Evolutionary conservation across 495 filamentous ascomycete species (phyloP).

Genomic region (Pseudomonodictys pantanalensis): DNA sequence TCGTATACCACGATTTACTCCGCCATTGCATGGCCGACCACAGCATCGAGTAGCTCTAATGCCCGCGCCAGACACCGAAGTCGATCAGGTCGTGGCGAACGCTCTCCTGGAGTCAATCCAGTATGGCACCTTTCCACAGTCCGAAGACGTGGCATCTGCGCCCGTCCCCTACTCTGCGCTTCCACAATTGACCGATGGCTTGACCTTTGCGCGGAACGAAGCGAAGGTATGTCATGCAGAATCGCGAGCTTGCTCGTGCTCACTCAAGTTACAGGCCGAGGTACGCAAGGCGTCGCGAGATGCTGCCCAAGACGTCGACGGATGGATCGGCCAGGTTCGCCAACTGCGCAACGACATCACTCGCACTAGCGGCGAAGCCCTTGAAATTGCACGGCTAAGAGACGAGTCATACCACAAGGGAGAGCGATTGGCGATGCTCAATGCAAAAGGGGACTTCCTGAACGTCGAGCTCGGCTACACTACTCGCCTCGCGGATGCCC

Average conservation of each 20-base stretch:
- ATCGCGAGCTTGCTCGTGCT: background rate
- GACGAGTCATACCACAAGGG: no score
- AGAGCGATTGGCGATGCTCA: no score
- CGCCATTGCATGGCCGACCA: constrained; percentile 4
- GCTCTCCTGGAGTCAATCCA: constrained; percentile 70
- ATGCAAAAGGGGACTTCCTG: constrained; percentile 67
- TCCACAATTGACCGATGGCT: constrained; percentile 59
- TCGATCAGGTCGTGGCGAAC: constrained; percentile 53
- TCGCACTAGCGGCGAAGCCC: constrained; percentile 65
- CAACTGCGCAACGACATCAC: constrained; percentile 80
- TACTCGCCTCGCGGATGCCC: constrained; percentile 57
- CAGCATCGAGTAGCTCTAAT: constrained; percentile 9
- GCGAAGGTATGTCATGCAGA: constrained; percentile 58
- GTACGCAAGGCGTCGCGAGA: constrained; percentile 70
- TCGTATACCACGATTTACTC: background rate
- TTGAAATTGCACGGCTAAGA: constrained; percentile 69
- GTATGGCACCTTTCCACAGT: constrained; percentile 69
- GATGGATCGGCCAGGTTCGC: constrained; percentile 80
- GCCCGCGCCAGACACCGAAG: constrained; percentile 29
- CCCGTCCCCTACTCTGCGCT: constrained; percentile 58
- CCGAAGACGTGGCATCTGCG: constrained; percentile 64
- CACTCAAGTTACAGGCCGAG: constrained; percentile 51
- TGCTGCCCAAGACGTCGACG: constrained; percentile 71
- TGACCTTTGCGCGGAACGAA: constrained; percentile 62
- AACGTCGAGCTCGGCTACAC: constrained; percentile 76